Percentiles rank a stretch among this genome's conserved stretches.
Conservation (phyloP, 495 filamentous ascomycete genomes). For the Aspergillus cavernicola region DNA sequence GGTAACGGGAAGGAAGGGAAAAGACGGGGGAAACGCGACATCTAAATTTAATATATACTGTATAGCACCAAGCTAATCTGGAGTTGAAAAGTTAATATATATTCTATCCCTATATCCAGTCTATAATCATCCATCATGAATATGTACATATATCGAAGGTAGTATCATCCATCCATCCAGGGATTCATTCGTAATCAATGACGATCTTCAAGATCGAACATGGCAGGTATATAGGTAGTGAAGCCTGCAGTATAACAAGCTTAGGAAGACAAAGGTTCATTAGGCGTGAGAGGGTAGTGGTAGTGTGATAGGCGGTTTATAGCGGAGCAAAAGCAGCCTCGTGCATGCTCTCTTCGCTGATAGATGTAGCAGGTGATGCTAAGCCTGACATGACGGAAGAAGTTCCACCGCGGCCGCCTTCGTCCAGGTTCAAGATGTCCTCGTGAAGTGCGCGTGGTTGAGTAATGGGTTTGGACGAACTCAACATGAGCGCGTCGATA, state of each 20-base stretch:
- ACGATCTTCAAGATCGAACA: constrained; percentile 11
- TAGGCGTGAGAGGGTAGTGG: constrained; percentile 5
- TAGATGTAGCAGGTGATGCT: constrained; percentile 31
- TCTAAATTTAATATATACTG: too few relatives aligned
- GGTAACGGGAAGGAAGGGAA: too few relatives aligned
- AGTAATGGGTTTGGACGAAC: constrained; percentile 27
- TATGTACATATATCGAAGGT: constrained; percentile 17
- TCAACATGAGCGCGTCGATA: constrained; percentile 48
- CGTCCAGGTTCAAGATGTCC: constrained; percentile 17
- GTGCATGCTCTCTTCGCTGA: constrained; percentile 23
- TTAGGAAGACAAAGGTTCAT: constrained; percentile 6
- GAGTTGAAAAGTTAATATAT: too few relatives aligned
- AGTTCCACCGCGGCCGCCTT: constrained; percentile 19
- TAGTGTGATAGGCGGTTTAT: neutral
- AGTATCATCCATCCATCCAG: constrained; percentile 16
- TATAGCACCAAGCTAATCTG: too few relatives aligned
- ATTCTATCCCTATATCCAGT: neutral
- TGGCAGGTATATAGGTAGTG: constrained; percentile 20
- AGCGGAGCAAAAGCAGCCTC: constrained; percentile 20
- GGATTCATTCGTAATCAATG: constrained; percentile 18
- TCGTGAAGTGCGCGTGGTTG: constrained; percentile 13
- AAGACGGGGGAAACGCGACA: too few relatives aligned
- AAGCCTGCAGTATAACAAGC: too few relatives aligned
- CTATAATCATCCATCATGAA: constrained; percentile 17
- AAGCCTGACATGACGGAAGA: constrained; percentile 32